Evolutionary conservation across 768 basidiomycete species (phyloP), one percentile per base, ranked within the genome.

Genomic region (Phallus indusiatus): DNA sequence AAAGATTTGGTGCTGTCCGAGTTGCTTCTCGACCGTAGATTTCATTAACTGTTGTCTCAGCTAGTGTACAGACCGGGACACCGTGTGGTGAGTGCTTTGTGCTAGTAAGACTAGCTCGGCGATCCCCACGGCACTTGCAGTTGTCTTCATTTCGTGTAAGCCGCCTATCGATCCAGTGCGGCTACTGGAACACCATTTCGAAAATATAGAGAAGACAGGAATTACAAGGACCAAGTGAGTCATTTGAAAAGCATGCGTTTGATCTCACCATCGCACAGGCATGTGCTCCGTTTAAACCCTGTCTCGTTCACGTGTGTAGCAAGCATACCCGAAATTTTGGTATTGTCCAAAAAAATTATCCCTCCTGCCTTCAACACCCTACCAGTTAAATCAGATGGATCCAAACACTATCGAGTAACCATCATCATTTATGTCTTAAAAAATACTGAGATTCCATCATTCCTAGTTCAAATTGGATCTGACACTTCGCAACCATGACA

Each of bases 381-480:
- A n/a, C 49, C 57, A 24, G 14, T 34, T 5, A 59, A 59, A 59
- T 5, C 73, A 0, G 72, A 74, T 50, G 73, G 79, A 49, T 66
- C 76, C 0, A 72, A 69, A 62, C 74, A 71, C 60, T 82, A 73
- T 47, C 56, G 62, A 16, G 65, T 67, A 53, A 53, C n/a, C 65
- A 82, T 71, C 53, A 86, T 83, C 68, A 56, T 75, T 67, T 46
- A 47, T 22, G 7, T 22, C 16, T 34, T 35, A 50, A 37, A 24
- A n/a, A 18, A n/a, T 48, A 21, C 56, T 16, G 35, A 22, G 11
- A 20, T 12, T 20, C 18, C 16, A 14, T 12, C 11, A 16, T 5
- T 35, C 28, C 47, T 60, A 92, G 90, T 93, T 88, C 73, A 91
- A 91, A 69, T 82, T 92, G 37, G 89, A 92, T 64, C 66, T 89